A percentile compares a stretch with the other conserved stretches of the same genome.
These are phyloP conservation scores for Odontarrhena argentea DNA, from an alignment of 345 rosid genomes.

Conservation along the genomic window DNA sequence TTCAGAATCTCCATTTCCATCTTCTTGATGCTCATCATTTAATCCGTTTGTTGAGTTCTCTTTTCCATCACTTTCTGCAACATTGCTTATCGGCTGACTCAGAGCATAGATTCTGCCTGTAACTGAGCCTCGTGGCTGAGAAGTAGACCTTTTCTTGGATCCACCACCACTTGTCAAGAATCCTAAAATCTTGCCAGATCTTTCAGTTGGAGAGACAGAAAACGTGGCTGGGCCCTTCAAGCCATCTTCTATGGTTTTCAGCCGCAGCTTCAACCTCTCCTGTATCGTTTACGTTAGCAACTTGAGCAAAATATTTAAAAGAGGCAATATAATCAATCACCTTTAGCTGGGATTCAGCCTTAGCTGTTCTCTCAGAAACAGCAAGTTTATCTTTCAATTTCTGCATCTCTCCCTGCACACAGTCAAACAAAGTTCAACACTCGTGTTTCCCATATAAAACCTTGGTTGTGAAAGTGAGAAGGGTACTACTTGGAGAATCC, in stretches of 20 bases:
- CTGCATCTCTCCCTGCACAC: conserved; percentile 83
- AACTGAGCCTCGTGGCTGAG: conserved; percentile 65
- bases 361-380: conserved; percentile 80
- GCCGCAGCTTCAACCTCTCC: conserved; percentile 81
- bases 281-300: conserved; percentile 31
- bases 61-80: conserved; percentile 57
- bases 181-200: conserved; percentile 64
- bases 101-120: conserved; percentile 46
- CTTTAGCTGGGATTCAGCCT: conserved; percentile 91
- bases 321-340: conserved; percentile 38
- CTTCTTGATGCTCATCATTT: conserved; percentile 27
- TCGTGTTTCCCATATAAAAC: background rate
- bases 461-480: conserved; percentile 10
- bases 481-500: conserved; percentile 68
- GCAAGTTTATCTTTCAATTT: conserved; percentile 74
- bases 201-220: conserved; percentile 48
- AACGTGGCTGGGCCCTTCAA: conserved; percentile 50
- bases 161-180: conserved; percentile 66
- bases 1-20: conserved; percentile 42
- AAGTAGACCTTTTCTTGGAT: conserved; percentile 64
- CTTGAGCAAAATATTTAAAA: conserved; percentile 5
- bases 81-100: conserved; percentile 49
- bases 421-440: conserved; percentile 9
- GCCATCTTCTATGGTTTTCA: conserved; percentile 79
- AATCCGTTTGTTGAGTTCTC: conserved; percentile 54